Conservation (phyloP, 139 green algal genomes). For the Chlorella sorokiniana region DNA sequence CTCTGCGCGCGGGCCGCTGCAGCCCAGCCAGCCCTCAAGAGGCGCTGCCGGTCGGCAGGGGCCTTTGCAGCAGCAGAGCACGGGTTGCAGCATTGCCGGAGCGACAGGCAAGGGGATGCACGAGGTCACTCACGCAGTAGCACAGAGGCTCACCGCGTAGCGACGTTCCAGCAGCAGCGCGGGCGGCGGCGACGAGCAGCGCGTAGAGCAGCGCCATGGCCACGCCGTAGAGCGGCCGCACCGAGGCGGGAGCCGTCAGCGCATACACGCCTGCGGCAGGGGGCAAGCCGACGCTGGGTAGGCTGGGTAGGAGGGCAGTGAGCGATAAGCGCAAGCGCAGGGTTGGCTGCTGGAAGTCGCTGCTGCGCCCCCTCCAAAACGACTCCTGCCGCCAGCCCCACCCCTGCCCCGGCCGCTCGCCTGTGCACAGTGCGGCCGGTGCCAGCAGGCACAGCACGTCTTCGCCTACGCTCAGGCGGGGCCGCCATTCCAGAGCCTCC, state of each 20-base stretch:
- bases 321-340: too few relatives aligned
- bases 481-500: slow-evolving; percentile 40
- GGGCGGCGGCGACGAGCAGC: slow-evolving; percentile 25
- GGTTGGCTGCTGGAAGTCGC: not conserved
- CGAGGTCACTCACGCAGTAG: too few relatives aligned
- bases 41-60: too few relatives aligned
- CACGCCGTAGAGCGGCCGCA: slow-evolving; percentile 39
- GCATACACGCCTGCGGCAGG: slow-evolving; percentile 36
- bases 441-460: slow-evolving; percentile 20
- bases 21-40: not conserved
- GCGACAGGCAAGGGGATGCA: not conserved
- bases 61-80: too few relatives aligned
- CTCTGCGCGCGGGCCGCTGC: not conserved
- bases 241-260: slow-evolving; percentile 31
- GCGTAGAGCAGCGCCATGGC: slow-evolving; percentile 43
- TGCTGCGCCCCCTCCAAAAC: not conserved
- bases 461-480: slow-evolving; percentile 23
- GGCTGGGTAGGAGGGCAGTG: too few relatives aligned
- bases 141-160: slow-evolving; percentile 44
- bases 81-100: too few relatives aligned
- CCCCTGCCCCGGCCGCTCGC: not conserved
- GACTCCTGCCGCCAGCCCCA: not conserved
- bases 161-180: slow-evolving; percentile 47
- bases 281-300: not conserved
- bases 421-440: slow-evolving; percentile 1